A percentile compares a stretch with the other conserved stretches of the same genome.
phyloP scores from a whole-genome alignment of 2,329 filamentous ascomycete species.

The Huntiella savannae region DNA sequence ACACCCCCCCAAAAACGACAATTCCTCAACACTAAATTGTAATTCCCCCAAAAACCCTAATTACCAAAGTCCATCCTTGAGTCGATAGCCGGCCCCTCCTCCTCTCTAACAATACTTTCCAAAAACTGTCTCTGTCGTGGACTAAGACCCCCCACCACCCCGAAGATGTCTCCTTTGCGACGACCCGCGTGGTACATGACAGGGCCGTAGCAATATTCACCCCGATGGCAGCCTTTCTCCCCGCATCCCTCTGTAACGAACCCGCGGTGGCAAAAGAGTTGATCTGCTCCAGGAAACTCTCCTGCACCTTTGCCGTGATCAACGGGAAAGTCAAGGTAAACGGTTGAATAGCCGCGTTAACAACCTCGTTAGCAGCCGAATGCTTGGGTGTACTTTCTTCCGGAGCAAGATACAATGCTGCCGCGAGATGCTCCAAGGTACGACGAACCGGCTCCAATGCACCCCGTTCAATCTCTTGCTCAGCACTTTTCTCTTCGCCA shows the following conservation, averaged over 20 bases:
- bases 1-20: no score
- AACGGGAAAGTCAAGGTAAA: conserved; percentile 84
- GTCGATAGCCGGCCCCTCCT: conserved; percentile 61
- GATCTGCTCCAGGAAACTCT: conserved; percentile 87
- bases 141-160: conserved; percentile 52
- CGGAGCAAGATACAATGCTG: conserved; percentile 42
- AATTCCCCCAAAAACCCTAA: neutral
- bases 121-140: conserved; percentile 54
- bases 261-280: conserved; percentile 72
- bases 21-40: no score
- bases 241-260: conserved; percentile 64
- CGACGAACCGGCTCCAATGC: conserved; percentile 56
- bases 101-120: conserved; percentile 59
- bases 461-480: conserved; percentile 43
- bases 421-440: conserved; percentile 76
- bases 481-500: conserved; percentile 25
- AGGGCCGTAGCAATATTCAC: conserved; percentile 78
- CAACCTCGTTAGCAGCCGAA: conserved; percentile 77
- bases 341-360: conserved; percentile 82
- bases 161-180: conserved; percentile 62
- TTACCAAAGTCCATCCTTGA: conserved; percentile 81
- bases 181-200: conserved; percentile 61
- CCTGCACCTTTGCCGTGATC: conserved; percentile 79
- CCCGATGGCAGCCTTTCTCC: conserved; percentile 73
- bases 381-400: conserved; percentile 31